Conservation (phyloP, 768 basidiomycete genomes). For the Suillus americanus region DNA sequence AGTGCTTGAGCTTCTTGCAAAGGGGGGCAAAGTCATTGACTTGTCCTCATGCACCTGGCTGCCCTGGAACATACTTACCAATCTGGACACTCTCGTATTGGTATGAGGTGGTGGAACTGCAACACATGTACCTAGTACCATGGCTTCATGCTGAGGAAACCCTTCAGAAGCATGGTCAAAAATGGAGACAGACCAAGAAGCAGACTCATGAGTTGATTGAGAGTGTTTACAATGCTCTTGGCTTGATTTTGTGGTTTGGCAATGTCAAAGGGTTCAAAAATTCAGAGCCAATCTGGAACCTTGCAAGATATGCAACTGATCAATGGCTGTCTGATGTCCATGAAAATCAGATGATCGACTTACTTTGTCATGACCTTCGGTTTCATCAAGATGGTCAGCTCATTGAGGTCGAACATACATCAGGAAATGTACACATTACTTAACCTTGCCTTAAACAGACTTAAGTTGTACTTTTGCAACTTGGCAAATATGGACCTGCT, state of each 20-base stretch:
- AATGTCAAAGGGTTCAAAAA: not conserved
- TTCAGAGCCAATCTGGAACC: not conserved
- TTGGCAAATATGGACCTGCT: too few species aligned
- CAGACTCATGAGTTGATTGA: not conserved
- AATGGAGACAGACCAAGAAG: not conserved
- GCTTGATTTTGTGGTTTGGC: not conserved
- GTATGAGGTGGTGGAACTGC: not conserved
- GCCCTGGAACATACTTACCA: not conserved
- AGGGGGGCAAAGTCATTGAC: not conserved
- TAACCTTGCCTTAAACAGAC: too few species aligned
- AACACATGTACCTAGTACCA: not conserved
- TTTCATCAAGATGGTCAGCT: not conserved
- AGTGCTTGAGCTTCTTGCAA: not conserved
- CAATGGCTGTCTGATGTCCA: not conserved
- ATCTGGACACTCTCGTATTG: not conserved
- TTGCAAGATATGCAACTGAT: slow-evolving; percentile 1
- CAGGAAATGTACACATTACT: too few species aligned
- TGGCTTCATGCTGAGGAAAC: not conserved
- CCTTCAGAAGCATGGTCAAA: not conserved
- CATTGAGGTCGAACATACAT: not conserved
- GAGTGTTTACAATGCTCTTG: not conserved
- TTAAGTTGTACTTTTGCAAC: too few species aligned
- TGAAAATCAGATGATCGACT: slow-evolving; percentile 3
- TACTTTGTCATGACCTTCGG: not conserved
- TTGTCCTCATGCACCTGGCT: not conserved